Percentiles rank a stretch among this genome's conserved stretches.
Conservation (phyloP, 225 moss, liverwort and hornwort species). For the Antitrichia curtipendula region DNA sequence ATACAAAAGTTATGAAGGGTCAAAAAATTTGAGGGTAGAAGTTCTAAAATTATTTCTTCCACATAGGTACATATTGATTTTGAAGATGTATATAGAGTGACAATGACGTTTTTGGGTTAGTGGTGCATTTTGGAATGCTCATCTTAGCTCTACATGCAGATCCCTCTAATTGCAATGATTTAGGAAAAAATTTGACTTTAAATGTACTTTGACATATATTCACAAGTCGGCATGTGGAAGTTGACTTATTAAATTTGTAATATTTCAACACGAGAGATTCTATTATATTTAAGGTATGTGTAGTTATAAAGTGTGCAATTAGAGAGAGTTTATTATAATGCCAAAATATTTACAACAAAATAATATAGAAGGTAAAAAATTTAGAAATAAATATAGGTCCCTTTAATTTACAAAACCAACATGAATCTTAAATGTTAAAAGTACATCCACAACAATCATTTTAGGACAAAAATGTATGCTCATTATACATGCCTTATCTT, state of each 20-base stretch:
- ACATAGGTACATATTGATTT: background rate
- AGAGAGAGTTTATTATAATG: background rate
- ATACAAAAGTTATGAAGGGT: background rate
- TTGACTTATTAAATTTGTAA: background rate
- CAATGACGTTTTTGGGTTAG: background rate
- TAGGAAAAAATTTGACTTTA: background rate
- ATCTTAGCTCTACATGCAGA: background rate
- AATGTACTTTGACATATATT: background rate
- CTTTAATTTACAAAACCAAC: background rate
- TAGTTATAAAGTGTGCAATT: background rate
- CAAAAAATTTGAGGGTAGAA: background rate
- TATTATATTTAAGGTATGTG: background rate
- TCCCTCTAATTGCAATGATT: background rate
- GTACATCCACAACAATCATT: background rate
- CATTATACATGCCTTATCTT: background rate
- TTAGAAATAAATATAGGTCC: background rate
- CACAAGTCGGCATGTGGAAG: background rate
- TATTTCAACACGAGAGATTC: background rate
- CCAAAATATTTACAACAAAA: background rate
- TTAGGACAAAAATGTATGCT: background rate
- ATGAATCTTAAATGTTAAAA: background rate
- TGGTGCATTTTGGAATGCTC: background rate
- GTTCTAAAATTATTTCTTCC: background rate
- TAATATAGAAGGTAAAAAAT: background rate
- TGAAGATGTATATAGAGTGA: background rate